Percentiles rank a stretch among this genome's conserved stretches.
phyloP scores from a whole-genome alignment of 495 filamentous ascomycete species.

The Halenospora varia region DNA sequence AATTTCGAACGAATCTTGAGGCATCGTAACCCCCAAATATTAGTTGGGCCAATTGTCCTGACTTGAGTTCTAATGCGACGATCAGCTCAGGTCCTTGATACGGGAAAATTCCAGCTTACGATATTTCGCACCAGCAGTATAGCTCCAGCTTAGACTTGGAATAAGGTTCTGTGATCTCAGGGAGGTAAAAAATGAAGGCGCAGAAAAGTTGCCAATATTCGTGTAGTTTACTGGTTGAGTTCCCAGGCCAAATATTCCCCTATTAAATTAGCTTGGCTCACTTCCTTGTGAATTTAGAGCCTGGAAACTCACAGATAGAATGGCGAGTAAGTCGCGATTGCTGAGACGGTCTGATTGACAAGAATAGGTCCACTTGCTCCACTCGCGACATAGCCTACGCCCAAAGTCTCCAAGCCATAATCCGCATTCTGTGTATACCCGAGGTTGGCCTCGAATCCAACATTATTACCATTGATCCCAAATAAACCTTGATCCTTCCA shows the following conservation, averaged over 20 bases:
- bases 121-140: slow-evolving; percentile 53
- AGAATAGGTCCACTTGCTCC: slow-evolving; percentile 35
- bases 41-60: slow-evolving; percentile 44
- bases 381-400: slow-evolving; percentile 34
- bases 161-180: slow-evolving; percentile 43
- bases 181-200: slow-evolving; percentile 44
- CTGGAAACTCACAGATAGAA: slow-evolving; percentile 42
- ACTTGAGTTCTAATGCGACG: slow-evolving; percentile 33
- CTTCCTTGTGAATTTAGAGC: not conserved
- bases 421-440: slow-evolving; percentile 36
- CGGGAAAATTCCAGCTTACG: slow-evolving; percentile 29
- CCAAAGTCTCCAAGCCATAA: slow-evolving; percentile 50
- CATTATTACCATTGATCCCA: slow-evolving; percentile 33
- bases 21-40: slow-evolving; percentile 54
- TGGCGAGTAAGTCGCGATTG: slow-evolving; percentile 35
- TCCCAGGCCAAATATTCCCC: slow-evolving; percentile 19
- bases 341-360: slow-evolving; percentile 42
- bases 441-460: slow-evolving; percentile 39
- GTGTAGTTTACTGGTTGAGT: slow-evolving; percentile 30
- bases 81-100: slow-evolving; percentile 3
- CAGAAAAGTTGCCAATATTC: slow-evolving; percentile 22
- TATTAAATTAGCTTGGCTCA: slow-evolving; percentile 6
- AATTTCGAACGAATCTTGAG: slow-evolving; percentile 44
- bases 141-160: slow-evolving; percentile 51
- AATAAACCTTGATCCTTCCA: slow-evolving; percentile 38